Evolutionary conservation across 768 basidiomycete genomes (phyloP).

Genomic region (Mycena rosella): DNA sequence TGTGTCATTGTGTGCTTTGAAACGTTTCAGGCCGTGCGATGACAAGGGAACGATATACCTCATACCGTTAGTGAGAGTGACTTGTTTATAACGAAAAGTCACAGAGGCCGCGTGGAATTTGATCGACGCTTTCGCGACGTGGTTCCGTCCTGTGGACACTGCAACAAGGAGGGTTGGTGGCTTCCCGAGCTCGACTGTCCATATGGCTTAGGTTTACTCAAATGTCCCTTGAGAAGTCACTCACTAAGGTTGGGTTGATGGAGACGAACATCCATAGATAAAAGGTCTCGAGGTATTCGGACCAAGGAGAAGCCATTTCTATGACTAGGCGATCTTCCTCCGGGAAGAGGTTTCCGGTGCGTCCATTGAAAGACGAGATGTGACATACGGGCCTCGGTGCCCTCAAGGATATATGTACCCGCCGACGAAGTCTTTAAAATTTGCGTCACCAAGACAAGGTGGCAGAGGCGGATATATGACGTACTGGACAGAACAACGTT

Average conservation of each 20-base stretch:
- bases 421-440: conserved; percentile 71
- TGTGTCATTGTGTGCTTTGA: conserved; percentile 38
- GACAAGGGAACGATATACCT: conserved; percentile 3
- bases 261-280: conserved; percentile 73
- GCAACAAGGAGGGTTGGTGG: conserved; percentile 65
- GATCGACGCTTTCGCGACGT: conserved; percentile 65
- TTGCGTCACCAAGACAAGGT: conserved; percentile 6
- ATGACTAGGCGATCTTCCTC: conserved; percentile 42
- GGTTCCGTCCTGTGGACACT: conserved; percentile 79
- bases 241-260: conserved; percentile 66
- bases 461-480: conserved; percentile 40
- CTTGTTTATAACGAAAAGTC: conserved; percentile 61
- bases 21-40: neutral
- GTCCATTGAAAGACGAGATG: conserved; percentile 77
- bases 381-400: conserved; percentile 74
- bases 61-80: conserved; percentile 54
- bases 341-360: conserved; percentile 53
- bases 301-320: conserved; percentile 60
- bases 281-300: conserved; percentile 71
- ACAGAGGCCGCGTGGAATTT: conserved; percentile 69
- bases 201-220: conserved; percentile 15
- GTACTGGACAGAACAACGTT: conserved; percentile 79
- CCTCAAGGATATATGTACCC: conserved; percentile 78
- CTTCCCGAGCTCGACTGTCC: conserved; percentile 74
- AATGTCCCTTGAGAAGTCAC: conserved; percentile 20